Percentiles rank a stretch among this genome's conserved stretches.
Evolutionary conservation across 352 stramenopile genomes (phyloP).

Genomic region (Phytophthora brassicae): DNA sequence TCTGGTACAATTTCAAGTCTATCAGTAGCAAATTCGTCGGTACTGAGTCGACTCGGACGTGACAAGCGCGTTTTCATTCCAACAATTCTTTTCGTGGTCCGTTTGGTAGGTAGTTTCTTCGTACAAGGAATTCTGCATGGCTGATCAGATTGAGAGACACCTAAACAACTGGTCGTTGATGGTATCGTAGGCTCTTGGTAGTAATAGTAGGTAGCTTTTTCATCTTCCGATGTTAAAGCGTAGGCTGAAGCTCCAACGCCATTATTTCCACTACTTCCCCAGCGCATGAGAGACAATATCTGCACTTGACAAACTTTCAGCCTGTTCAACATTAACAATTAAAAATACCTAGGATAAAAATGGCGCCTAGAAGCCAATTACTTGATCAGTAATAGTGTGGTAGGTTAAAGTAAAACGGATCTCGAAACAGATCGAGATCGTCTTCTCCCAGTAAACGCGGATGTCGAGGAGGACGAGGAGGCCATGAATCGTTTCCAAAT

Average conservation of each 20-base stretch:
- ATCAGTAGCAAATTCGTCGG: background rate
- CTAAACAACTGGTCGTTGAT: background rate
- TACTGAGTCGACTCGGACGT: background rate
- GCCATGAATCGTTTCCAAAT: constrained; percentile 11
- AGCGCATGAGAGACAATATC: constrained; percentile 20
- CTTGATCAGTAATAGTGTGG: constrained; percentile 17
- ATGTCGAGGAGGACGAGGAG: constrained; percentile 9
- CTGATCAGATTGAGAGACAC: background rate
- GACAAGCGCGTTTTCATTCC: constrained; percentile 6
- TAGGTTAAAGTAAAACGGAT: constrained; percentile 18
- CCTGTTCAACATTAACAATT: constrained; percentile 7
- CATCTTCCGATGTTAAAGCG: constrained; percentile 17
- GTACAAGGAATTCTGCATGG: background rate
- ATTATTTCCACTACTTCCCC: constrained; percentile 17
- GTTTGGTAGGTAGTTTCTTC: constrained; percentile 26
- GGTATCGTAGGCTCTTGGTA: constrained; percentile 23
- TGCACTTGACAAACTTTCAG: constrained; percentile 8
- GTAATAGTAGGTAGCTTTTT: constrained; percentile 26
- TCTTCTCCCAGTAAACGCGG: constrained; percentile 17
- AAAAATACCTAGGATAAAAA: constrained; percentile 28
- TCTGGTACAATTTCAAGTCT: background rate
- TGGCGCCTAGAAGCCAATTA: background rate
- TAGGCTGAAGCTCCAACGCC: constrained; percentile 18
- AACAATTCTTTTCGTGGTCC: background rate
- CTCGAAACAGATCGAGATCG: constrained; percentile 11